Evolutionary conservation across 768 basidiomycete species (phyloP).

Genomic region (Gymnopilus dilepis): DNA sequence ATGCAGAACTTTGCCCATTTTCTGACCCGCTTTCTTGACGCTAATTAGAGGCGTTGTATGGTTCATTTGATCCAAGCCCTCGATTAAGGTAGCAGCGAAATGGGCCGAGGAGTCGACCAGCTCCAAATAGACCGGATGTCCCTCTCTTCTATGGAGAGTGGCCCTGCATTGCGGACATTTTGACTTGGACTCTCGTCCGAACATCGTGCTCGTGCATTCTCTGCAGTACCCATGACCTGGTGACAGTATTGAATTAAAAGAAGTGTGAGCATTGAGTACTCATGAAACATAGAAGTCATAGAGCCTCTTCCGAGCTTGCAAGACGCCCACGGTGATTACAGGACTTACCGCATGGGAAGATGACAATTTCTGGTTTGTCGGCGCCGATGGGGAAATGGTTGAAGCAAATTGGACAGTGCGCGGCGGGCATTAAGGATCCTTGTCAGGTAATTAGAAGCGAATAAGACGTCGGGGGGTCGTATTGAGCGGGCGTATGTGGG

Average conservation of each 20-base stretch:
- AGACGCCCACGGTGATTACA: conserved; percentile 3
- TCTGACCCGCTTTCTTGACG: conserved; percentile 40
- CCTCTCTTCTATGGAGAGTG: conserved; percentile 26
- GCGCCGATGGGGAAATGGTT: conserved; percentile 27
- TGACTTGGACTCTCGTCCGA: conserved; percentile 22
- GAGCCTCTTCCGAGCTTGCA: not conserved
- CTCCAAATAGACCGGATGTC: conserved; percentile 34
- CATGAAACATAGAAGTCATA: not conserved
- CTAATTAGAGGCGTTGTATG: conserved; percentile 37
- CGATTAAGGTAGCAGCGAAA: conserved; percentile 30
- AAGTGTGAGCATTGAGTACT: not conserved
- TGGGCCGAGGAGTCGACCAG: conserved; percentile 32
- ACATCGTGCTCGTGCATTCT: conserved; percentile 34
- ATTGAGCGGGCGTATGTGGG: conserved; percentile 1
- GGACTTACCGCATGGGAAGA: conserved; percentile 43
- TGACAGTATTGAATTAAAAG: not conserved
- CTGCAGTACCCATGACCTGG: conserved; percentile 50
- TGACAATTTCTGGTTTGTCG: conserved; percentile 28
- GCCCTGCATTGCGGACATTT: conserved; percentile 33
- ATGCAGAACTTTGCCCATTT: conserved; percentile 36
- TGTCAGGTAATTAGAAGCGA: not conserved
- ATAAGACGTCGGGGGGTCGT: not conserved
- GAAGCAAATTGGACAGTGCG: conserved; percentile 35
- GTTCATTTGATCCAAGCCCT: conserved; percentile 42
- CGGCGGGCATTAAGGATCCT: conserved; percentile 22